Base-by-base conservation (phyloP, 2,329 filamentous ascomycete species). In the Aspergillus melleus region DNA sequence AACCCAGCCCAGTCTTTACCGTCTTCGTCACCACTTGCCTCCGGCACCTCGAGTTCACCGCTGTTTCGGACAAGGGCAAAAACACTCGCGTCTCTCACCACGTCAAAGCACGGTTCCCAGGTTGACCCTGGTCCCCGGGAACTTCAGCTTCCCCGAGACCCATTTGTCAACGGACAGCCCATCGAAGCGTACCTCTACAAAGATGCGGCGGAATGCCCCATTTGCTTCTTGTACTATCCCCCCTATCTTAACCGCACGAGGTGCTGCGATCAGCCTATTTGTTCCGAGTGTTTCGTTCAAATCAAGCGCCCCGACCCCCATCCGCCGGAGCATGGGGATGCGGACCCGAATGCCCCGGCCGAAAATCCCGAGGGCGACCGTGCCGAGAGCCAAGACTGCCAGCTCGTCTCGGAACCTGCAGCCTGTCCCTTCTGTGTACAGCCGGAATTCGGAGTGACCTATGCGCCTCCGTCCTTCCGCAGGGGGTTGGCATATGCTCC, bases 211-310 rank as follows among this genome's bases (percentile, higher is more conserved):
- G 95, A 99, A 73, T 99, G 95, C 70, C 94, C 95, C 5, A 96
- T 99, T 63, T 99, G 95, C 80, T 96, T 98, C 74, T 82, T 98
- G 55, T 96, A 92, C 68, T 99, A 98, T 67, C 95, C 95, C 0
- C 92, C 92, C 3, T 96, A 96, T 72, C 83, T 99, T 30, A 99
- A 99, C 77, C 90, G 88, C 65, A 99, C 95, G 0, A 84, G 95
- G 66, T 99, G 95, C 74, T 99, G 95, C 75, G 92, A 96, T 69
- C 95, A 99, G 74, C 84, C 90, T 6, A 98, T 99, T 63, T 99
- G 95, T 78, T 98, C 93, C 47, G 95, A 99, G 78, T 99, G 95
- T 75, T 99, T 99, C 70, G 95, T 99, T 4, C 95, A 99, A 75
- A 99, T 99, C 74, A 98, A 97, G 75, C 87, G 95, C 47, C 88